These are phyloP conservation scores for Cylindrotheca closterium DNA, from an alignment of 108 stramenopile genomes.

Conservation along the genomic window DNA sequence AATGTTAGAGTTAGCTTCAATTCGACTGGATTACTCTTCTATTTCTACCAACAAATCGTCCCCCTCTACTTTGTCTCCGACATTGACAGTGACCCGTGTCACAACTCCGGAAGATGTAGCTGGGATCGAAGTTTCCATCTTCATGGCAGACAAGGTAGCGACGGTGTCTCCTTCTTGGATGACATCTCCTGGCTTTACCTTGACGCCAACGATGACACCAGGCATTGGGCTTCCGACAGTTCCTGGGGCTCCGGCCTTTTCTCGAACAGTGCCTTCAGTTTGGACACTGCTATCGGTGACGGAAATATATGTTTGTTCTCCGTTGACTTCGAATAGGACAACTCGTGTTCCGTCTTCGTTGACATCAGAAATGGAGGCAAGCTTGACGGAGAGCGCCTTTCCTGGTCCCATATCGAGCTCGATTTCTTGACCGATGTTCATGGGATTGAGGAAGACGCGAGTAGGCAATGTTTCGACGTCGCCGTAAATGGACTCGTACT, in stretches of 20 bases:
- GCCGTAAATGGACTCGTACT: constrained; percentile 48
- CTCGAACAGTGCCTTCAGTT: constrained; percentile 38
- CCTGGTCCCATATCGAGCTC: constrained; percentile 66
- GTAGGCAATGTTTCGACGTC: constrained; percentile 79
- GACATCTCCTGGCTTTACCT: constrained; percentile 84
- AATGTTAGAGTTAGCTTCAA: too few species aligned
- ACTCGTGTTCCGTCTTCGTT: constrained; percentile 57
- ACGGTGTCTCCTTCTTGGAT: constrained; percentile 85
- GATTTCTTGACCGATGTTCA: constrained; percentile 87
- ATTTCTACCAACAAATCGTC: constrained; percentile 91
- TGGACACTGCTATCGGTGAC: constrained; percentile 52
- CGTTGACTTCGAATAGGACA: constrained; percentile 90
- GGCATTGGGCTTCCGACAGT: constrained; percentile 90
- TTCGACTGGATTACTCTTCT: constrained; percentile 20
- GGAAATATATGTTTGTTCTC: constrained; percentile 67
- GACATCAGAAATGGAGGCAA: constrained; percentile 55
- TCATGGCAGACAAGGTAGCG: constrained; percentile 92
- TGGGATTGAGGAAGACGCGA: constrained; percentile 77
- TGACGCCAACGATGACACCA: constrained; percentile 85
- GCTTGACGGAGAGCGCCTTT: constrained; percentile 43
- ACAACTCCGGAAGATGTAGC: constrained; percentile 76
- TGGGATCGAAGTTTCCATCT: constrained; percentile 93
- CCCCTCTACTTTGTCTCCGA: constrained; percentile 83
- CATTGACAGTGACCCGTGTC: constrained; percentile 63
- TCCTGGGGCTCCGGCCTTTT: constrained; percentile 66